phyloP scores from a whole-genome alignment of 2,329 filamentous ascomycete genomes.

The Ilyonectria robusta region DNA sequence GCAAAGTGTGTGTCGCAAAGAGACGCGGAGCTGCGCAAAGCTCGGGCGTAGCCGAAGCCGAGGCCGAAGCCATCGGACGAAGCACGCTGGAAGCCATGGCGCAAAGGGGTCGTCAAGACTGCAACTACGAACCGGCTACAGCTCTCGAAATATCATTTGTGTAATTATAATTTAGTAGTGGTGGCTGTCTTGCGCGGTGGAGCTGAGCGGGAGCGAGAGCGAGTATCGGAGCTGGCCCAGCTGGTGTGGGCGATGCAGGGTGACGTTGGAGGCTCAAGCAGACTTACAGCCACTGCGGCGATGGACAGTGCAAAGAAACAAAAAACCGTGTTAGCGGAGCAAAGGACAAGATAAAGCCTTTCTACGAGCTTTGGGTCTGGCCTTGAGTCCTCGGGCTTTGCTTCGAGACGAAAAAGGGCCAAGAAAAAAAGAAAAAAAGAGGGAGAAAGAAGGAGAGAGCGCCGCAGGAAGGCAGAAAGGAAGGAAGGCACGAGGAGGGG shows the following conservation, averaged over 20 bases:
- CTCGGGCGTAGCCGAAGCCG: constrained; percentile 47
- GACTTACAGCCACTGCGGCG: constrained; percentile 21
- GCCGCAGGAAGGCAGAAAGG: constrained; percentile 17
- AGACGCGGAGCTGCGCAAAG: constrained; percentile 49
- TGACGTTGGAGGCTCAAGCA: constrained; percentile 28
- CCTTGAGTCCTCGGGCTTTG: constrained; percentile 22
- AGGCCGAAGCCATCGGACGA: constrained; percentile 49
- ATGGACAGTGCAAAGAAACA: neutral
- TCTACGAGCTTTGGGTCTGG: constrained; percentile 12
- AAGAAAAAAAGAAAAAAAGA: constrained; percentile 4
- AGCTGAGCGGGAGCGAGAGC: constrained; percentile 18
- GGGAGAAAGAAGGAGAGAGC: constrained; percentile 6
- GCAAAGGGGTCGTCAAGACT: constrained; percentile 18
- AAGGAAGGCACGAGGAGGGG: constrained; percentile 21
- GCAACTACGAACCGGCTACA: neutral
- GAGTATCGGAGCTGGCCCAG: constrained; percentile 27
- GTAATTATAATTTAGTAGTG: constrained; percentile 13
- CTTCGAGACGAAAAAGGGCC: neutral
- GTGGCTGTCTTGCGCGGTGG: constrained; percentile 10
- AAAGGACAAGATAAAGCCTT: constrained; percentile 8
- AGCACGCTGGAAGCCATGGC: constrained; percentile 54
- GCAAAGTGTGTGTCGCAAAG: constrained; percentile 42
- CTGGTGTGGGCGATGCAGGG: constrained; percentile 19
- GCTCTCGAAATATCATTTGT: constrained; percentile 22
- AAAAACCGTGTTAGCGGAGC: neutral